Base-by-base conservation (phyloP, 805 yeast genomes). In the Lachancea kluyveri region DNA sequence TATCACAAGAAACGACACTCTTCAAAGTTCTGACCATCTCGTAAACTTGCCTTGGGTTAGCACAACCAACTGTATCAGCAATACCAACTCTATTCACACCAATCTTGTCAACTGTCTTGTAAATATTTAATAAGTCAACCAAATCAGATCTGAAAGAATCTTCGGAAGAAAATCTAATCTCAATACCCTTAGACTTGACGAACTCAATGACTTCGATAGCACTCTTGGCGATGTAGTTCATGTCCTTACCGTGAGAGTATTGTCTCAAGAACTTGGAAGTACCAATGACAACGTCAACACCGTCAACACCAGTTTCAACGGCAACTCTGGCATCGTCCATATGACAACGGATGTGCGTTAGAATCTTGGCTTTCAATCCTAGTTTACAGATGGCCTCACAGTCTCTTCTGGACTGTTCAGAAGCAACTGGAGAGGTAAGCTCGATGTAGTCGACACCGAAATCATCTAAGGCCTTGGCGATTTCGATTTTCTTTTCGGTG, bases 21-120 rank as follows among this genome's bases (percentile, higher is more conserved):
- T 79, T 85, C 60, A 90, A 76, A 26, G 98, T 92, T 57, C 94
- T 79, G 42, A 90, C 92, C 49, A 90, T 75, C 67, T 90, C 98
- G 62, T 90, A 90, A 39, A 90, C 98, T 66, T 92, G 97, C 67
- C 98, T 79, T 52, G 98, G 98, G 70, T 90, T 90, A 45, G 98
- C 98, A 62, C 97, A 82, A 30, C 98, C 98, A 36, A 90, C 98
- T 21, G 98, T 90, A 61, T 90, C 98, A 47, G 98, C 98, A 66
- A 90, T 90, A 67, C 98, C 98, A 34, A 90, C 96, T 65, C 98
- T 79, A 72, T 92, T 87, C 42, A 90, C 98, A 53, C 98, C 98
- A 49, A 90, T 85, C 68, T 86, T 84, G 69, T 84, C 94, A 45
- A 90, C 98, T 17, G 96, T 87, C 64, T 87, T 82, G 72, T 90